Base-by-base conservation (phyloP, 2,329 filamentous ascomycete genomes). In the Exophiala spinifera region DNA sequence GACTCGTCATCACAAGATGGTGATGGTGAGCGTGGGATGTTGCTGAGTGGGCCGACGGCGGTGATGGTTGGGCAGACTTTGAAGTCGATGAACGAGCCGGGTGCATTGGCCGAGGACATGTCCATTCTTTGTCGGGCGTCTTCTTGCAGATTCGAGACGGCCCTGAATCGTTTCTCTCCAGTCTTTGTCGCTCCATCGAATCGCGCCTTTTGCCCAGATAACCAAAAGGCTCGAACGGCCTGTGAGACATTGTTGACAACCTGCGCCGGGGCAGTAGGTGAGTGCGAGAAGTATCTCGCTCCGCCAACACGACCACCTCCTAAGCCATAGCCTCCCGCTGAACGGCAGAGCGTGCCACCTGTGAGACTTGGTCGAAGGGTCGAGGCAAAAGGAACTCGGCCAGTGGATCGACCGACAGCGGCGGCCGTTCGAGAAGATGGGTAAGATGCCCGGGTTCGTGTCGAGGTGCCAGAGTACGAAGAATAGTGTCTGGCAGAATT, bases 161-260 rank as follows among this genome's bases (percentile, higher is more conserved):
- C 76, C 66, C 88, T 87, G 77, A 90, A 96, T 56, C 82, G 81
- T 73, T 88, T 87, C 72, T 91, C 85, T 42, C 91, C 91, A 10
- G 80, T 83, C 28, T 66, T 67, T 14, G 82, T 84, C 40, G 87
- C 70, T 11, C 92, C 92, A 68, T 96, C 88, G 64, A 91, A 96
- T 54, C 88, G 87, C 8, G 88, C 86, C 70, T 91, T 94, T 66
- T 95, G 85, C 0, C 94, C 94, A 0, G 88, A 91, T n/a, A 96
- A 79, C 74, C 89, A 87, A 73, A 99, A 96, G 11, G 91, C 91
- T 50, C 94, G 85, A 66, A 97, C 86, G 4, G 91, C 94, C 64
- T 91, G 86, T 11, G 90, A 95, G n/a, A 96, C 92, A 72, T 96
- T 96, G 70, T 94, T 88, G 48, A 97, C 83, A 44, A 97, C 90